Conservation (phyloP, 306 rosid species). For the Neltuma alba region DNA sequence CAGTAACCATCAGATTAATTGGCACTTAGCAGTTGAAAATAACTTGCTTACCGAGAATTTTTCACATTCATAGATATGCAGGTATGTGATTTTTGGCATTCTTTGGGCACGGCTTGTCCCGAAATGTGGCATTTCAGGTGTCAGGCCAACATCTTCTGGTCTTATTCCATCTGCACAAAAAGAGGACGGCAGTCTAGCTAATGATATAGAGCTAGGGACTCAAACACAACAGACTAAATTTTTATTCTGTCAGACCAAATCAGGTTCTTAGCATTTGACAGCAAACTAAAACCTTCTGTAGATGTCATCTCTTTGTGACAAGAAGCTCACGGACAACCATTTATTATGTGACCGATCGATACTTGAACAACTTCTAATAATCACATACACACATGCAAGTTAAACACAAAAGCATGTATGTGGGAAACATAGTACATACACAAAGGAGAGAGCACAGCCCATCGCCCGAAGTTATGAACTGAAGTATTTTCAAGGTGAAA, state of each 20-base stretch:
- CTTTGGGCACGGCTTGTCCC: slow-evolving; percentile 28
- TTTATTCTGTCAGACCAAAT: background rate
- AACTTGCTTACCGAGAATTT: slow-evolving; percentile 67
- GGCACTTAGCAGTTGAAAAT: slow-evolving; percentile 14
- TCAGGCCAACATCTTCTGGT: slow-evolving; percentile 72
- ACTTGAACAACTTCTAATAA: background rate
- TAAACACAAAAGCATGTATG: too few species aligned
- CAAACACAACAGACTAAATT: background rate
- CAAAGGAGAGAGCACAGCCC: background rate
- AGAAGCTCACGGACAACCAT: background rate
- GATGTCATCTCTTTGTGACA: background rate
- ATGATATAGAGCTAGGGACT: background rate
- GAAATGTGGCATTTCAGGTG: slow-evolving; percentile 68
- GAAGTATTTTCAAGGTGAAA: background rate
- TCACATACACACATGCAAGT: background rate
- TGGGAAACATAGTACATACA: background rate
- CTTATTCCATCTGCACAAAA: slow-evolving; percentile 62
- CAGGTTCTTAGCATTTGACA: background rate
- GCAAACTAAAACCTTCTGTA: background rate
- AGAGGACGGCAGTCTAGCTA: background rate
- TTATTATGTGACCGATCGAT: background rate
- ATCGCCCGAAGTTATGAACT: background rate
- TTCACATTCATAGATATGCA: slow-evolving; percentile 70
- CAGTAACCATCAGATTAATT: background rate
- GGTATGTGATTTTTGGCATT: slow-evolving; percentile 66